phyloP scores from a whole-genome alignment of 179 eudicot species.

The Pouteria campechiana region DNA sequence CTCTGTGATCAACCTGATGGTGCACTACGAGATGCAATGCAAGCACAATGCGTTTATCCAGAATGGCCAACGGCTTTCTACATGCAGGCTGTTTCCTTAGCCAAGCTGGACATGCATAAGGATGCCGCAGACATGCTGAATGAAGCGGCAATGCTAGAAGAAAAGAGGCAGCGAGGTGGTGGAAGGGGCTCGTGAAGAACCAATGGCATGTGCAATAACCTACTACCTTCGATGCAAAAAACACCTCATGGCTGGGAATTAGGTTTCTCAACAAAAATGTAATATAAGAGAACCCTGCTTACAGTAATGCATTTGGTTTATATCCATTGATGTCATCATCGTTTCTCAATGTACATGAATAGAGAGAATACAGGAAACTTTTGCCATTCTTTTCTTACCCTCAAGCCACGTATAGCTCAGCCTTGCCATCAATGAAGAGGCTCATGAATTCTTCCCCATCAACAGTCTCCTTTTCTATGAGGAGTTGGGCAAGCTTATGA shows the following conservation, averaged over 20 bases:
- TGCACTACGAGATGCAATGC: slow-evolving; percentile 90
- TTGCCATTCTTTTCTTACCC: no score
- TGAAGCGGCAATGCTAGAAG: slow-evolving; percentile 76
- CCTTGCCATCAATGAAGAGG: slow-evolving; percentile 94
- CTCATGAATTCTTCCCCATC: slow-evolving; percentile 99
- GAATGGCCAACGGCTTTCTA: slow-evolving; percentile 96
- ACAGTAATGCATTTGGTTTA: no score
- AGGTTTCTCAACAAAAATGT: no score
- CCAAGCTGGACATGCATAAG: slow-evolving; percentile 88
- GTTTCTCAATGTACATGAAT: no score
- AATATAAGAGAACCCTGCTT: no score
- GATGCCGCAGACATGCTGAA: slow-evolving; percentile 92
- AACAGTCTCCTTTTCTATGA: slow-evolving; percentile 93
- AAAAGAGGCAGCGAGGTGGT: slow-evolving; percentile 38
- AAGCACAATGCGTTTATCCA: slow-evolving; percentile 81
- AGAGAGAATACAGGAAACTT: no score
- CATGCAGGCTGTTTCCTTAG: slow-evolving; percentile 81
- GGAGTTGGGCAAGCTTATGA: slow-evolving; percentile 79
- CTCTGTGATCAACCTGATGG: slow-evolving; percentile 89
- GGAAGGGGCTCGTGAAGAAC: slow-evolving; percentile 21
- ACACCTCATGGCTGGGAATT: no score
- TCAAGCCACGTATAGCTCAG: slow-evolving; percentile 63
- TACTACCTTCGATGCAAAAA: no score
- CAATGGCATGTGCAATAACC: slow-evolving; percentile 1
- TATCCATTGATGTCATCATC: no score